Base-by-base conservation (phyloP, 1,284 basidiomycete species). In the Malassezia dermatis region DNA sequence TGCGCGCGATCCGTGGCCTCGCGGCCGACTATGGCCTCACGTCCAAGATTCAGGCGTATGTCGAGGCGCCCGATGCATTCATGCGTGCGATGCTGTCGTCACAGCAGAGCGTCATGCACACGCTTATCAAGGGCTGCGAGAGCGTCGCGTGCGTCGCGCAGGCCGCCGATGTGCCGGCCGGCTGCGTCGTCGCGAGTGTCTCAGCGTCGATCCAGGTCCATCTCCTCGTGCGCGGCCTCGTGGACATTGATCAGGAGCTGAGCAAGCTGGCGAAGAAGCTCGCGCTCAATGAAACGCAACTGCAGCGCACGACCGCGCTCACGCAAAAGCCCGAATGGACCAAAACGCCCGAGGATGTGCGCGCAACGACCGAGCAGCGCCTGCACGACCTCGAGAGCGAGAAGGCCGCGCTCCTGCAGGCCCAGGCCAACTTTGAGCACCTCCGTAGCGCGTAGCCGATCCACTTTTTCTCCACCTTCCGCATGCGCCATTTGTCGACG, bases 1-100 rank as follows among this genome's bases (percentile, higher is more conserved):
- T 94, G 69, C 85, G 84, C 65, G 78, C 85, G 1, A 83, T 86
- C 11, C 84, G 94, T 32, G 91, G 88, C 0, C 79, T 96, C 44
- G 85, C 88, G 15, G 86, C 87, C 3, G 84, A 86, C n/a, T 98
- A 95, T 76, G 88, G 86, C 75, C 76, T 99, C 43, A 86, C 89
- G 65, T 85, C 79, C 34, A 86, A 94, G 68, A 85, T 93, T 35
- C 86, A 90, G 75, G 89, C 91, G 56, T 89, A 85, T 75, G 78
- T 96, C 61, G 84, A 88, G 59, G 79, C 82, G 0, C 83, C 84
- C 67, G 80, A 80, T 6, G 78, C 82, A n/a, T 76, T 79, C 2
- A 58, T 62, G 28, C 17, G 42, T 17, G 10, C 42, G 27, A 53
- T 63, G 24, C 82, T 95, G 65, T 78, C 82, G 63, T 79, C 81